phyloP scores from a whole-genome alignment of 2,329 filamentous ascomycete species.

The Pseudonectria buxi region DNA sequence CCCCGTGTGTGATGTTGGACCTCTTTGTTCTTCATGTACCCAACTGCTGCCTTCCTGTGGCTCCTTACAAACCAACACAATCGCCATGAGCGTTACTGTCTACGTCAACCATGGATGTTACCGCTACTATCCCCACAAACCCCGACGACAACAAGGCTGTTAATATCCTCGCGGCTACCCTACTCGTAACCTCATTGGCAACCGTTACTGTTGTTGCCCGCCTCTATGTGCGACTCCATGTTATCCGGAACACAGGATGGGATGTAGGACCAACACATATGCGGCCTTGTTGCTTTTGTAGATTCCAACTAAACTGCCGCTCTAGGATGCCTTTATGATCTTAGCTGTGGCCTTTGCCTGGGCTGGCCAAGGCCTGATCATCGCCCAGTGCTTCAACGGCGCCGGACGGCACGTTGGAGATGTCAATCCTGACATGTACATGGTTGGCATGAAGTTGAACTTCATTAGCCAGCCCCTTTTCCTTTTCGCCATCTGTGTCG shows the following conservation, averaged over 20 bases:
- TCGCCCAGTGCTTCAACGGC: conserved; percentile 34
- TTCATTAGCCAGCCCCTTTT: conserved; percentile 39
- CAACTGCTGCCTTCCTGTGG: no score
- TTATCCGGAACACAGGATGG: conserved; percentile 40
- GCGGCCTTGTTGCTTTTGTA: not conserved
- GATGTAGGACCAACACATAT: conserved; percentile 30
- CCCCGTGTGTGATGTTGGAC: no score
- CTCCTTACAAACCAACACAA: no score
- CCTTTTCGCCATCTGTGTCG: conserved; percentile 32
- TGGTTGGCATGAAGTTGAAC: conserved; percentile 34
- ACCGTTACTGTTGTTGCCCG: conserved; percentile 33
- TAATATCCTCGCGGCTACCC: conserved; percentile 34
- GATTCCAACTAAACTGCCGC: not conserved
- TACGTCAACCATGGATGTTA: conserved; percentile 13
- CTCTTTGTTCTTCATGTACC: no score
- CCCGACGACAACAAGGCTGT: conserved; percentile 29
- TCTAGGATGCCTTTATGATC: conserved; percentile 26
- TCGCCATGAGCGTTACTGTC: not conserved
- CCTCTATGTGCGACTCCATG: conserved; percentile 37
- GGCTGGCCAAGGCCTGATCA: conserved; percentile 32
- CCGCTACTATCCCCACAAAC: conserved; percentile 19
- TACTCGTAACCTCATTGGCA: conserved; percentile 31
- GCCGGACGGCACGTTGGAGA: conserved; percentile 40
- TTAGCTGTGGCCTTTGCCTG: conserved; percentile 25
- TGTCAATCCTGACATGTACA: conserved; percentile 27